Conservation (phyloP, 2,329 filamentous ascomycete species). For the Pseudopithomyces chartarum region DNA sequence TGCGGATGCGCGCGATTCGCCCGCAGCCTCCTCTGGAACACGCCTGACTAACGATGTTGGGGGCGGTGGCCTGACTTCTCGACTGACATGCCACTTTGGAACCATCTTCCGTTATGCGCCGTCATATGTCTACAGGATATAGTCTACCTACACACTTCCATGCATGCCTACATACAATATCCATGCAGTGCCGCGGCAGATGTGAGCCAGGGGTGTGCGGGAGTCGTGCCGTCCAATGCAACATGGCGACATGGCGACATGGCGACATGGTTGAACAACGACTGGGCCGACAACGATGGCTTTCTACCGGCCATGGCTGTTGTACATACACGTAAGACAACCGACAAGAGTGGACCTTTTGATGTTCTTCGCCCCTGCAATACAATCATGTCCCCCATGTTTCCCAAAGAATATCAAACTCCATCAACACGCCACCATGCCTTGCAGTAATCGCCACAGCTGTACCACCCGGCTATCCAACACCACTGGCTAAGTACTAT, state of each 20-base stretch:
- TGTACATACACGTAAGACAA: too few relatives aligned
- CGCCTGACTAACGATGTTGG: constrained; percentile 14
- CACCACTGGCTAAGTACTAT: not conserved
- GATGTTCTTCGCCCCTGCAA: not conserved
- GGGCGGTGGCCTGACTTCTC: constrained; percentile 9
- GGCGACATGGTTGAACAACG: too few relatives aligned
- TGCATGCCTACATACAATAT: not conserved
- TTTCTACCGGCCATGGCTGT: too few relatives aligned
- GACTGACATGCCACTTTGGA: not conserved
- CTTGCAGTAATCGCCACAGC: not conserved
- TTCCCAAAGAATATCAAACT: not conserved
- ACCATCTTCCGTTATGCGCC: not conserved
- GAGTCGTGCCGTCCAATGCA: not conserved
- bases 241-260: not conserved
- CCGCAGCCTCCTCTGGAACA: not conserved
- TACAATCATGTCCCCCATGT: too few relatives aligned
- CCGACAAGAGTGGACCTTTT: too few relatives aligned
- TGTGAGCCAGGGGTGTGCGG: not conserved
- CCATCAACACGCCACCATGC: not conserved
- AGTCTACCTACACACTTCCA: too few relatives aligned
- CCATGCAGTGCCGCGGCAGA: not conserved
- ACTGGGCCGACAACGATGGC: too few relatives aligned
- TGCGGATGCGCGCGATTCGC: constrained; percentile 7
- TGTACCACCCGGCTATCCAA: not conserved
- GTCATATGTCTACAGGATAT: too few relatives aligned